Percentiles rank a stretch among this genome's conserved stretches.
phyloP scores from a whole-genome alignment of 106 monocot genomes.

The Narthecium ossifragum region DNA sequence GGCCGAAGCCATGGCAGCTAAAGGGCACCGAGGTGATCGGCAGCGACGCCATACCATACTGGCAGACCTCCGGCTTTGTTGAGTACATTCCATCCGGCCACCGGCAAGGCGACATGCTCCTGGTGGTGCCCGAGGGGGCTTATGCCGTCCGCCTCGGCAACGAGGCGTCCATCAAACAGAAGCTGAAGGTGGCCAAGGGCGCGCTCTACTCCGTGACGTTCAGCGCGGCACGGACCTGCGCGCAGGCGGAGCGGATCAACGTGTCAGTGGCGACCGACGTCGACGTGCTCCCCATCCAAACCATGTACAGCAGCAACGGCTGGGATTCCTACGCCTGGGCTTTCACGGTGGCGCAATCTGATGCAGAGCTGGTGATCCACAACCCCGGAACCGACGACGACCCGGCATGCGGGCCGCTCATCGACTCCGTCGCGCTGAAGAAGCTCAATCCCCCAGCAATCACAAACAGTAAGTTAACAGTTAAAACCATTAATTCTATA shows the following conservation, averaged over 20 bases:
- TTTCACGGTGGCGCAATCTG: conserved; percentile 17
- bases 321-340: conserved; percentile 77
- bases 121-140: conserved; percentile 32
- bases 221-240: conserved; percentile 59
- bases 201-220: conserved; percentile 27
- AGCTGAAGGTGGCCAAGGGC: conserved; percentile 12
- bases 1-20: conserved; percentile 20
- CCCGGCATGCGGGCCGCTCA: conserved; percentile 59
- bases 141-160: conserved; percentile 37
- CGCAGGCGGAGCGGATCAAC: conserved; percentile 52
- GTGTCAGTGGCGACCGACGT: conserved; percentile 37
- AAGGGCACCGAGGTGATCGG: conserved; percentile 17
- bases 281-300: conserved; percentile 47
- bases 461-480: conserved; percentile 28
- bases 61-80: conserved; percentile 27
- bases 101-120: conserved; percentile 30
- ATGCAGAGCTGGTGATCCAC: conserved; percentile 39
- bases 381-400: conserved; percentile 43
- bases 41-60: conserved; percentile 20
- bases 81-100: conserved; percentile 36
- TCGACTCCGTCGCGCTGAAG: conserved; percentile 55
- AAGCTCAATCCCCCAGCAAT: conserved; percentile 24
- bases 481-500: too few relatives aligned
- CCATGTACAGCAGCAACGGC: conserved; percentile 53
- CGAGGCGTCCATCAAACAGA: conserved; percentile 27